Base-by-base conservation (phyloP, 345 rosid species). In the Salix purpurea region DNA sequence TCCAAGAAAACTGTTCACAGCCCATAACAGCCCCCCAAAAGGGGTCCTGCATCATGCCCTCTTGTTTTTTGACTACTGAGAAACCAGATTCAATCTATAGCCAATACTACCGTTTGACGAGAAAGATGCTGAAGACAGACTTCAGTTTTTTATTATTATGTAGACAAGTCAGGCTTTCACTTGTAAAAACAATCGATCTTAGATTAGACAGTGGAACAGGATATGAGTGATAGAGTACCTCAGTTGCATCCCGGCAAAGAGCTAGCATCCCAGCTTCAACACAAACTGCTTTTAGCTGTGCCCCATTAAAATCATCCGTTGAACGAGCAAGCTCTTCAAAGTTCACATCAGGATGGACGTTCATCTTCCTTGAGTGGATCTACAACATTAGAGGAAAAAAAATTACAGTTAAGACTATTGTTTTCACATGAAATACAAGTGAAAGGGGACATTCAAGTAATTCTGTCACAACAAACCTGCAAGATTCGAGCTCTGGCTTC, bases 291-390 rank as follows among this genome's bases (percentile, higher is more conserved):
- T 96, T 96, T 39, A 94, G 90, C 71, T 96, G 98, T 65, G 99
- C 99, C 37, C 99, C 99, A 75, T 96, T 96, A 80, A 96, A 94
- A 74, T 96, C 99, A 77, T 94, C 99, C 0, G 99, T 96, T 2
- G 99, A 94, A 62, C 98, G 90, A 74, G 99, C 99, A 34, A 96
- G 94, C 86, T 96, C 99, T 84, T 96, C 99, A 58, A 96, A 96
- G 83, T 96, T 96, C 37, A 96, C 97, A 73, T 94, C 99, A 18
- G 93, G 96, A 77, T 94, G 92, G 39, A 96, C 97, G 75, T 89
- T 96, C 99, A 96, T 96, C 90, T 96, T 96, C 88, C 98, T 90
- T 7, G 99, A 96, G 88, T 94, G 99, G 77, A 96, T 96, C 98
- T 96, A 75, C 54, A 84, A 60, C 70, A 67, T 77, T 18, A 66